These are phyloP conservation scores for Austroboletus novae-zelandiae DNA, from an alignment of 1,284 basidiomycete genomes.

Conservation along the genomic window DNA sequence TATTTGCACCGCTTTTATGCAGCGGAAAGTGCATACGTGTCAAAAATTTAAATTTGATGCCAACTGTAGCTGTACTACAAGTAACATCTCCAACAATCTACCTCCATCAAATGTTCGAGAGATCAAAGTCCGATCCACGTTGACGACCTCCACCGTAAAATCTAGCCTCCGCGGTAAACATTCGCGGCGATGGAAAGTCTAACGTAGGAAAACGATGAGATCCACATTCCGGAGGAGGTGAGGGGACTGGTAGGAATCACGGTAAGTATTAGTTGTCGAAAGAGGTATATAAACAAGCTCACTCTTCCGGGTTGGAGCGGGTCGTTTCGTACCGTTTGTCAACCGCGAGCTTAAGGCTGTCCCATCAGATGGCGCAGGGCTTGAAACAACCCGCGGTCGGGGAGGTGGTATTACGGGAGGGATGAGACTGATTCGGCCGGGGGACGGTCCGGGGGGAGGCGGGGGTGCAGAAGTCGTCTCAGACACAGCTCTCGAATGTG, in stretches of 20 bases:
- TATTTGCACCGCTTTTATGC: conserved; percentile 21
- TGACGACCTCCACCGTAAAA: conserved; percentile 62
- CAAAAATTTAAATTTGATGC: conserved; percentile 5
- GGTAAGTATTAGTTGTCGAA: background rate
- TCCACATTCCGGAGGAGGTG: conserved; percentile 69
- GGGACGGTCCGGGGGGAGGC: conserved; percentile 36
- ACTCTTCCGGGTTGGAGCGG: conserved; percentile 50
- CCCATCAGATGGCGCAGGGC: conserved; percentile 19
- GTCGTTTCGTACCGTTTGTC: conserved; percentile 30
- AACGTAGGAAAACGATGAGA: conserved; percentile 66
- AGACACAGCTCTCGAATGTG: conserved; percentile 36
- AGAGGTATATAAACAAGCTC: conserved; percentile 21
- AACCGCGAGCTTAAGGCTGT: conserved; percentile 9
- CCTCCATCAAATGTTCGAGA: conserved; percentile 44
- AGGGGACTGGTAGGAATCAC: conserved; percentile 52
- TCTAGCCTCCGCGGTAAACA: conserved; percentile 48
- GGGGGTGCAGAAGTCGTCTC: conserved; percentile 34
- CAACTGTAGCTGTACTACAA: background rate
- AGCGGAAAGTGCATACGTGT: conserved; percentile 30
- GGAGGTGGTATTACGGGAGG: conserved; percentile 14
- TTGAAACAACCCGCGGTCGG: conserved; percentile 25
- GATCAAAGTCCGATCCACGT: conserved; percentile 67
- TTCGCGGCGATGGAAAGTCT: conserved; percentile 75
- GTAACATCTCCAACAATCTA: background rate
- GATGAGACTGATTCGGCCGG: conserved; percentile 25